Conservation (phyloP, 2,329 filamentous ascomycete genomes). For the Fusarium incarnatum region DNA sequence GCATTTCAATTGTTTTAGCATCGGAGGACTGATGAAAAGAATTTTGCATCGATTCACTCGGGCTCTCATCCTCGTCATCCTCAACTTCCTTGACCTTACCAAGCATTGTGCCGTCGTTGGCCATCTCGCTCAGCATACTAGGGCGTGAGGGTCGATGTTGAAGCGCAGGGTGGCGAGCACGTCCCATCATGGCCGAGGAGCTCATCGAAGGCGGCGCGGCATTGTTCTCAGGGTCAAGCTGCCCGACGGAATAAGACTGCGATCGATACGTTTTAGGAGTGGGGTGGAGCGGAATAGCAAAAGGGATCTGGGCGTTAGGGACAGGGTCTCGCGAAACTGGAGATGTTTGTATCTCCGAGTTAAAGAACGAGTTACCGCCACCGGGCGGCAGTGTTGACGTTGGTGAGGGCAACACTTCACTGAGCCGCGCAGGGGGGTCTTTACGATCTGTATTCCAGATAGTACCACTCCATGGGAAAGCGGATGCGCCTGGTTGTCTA, state of each 20-base stretch:
- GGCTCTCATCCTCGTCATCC: conserved; percentile 72
- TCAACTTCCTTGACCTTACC: conserved; percentile 78
- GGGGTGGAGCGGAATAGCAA: conserved; percentile 87
- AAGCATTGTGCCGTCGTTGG: conserved; percentile 70
- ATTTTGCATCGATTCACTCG: conserved; percentile 61
- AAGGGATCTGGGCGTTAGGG: conserved; percentile 77
- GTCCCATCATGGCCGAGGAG: conserved; percentile 63
- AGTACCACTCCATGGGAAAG: conserved; percentile 80
- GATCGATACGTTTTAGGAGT: conserved; percentile 94
- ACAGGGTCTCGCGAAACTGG: conserved; percentile 64
- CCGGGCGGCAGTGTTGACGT: conserved; percentile 69
- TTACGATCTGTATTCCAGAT: conserved; percentile 87
- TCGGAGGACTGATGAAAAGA: conserved; percentile 66
- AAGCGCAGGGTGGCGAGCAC: conserved; percentile 72
- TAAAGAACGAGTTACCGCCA: conserved; percentile 62
- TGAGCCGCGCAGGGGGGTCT: conserved; percentile 78
- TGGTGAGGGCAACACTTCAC: conserved; percentile 80
- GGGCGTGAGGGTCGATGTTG: conserved; percentile 85
- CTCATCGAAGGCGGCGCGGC: conserved; percentile 55
- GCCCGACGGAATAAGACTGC: conserved; percentile 95
- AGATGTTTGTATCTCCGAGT: conserved; percentile 63
- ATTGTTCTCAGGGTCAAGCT: conserved; percentile 76
- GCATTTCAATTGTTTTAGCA: conserved; percentile 71
- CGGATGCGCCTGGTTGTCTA: conserved; percentile 59
- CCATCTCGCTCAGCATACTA: conserved; percentile 80